These are phyloP conservation scores for Mycena belliarum DNA, from an alignment of 768 basidiomycete genomes.

Conservation along the genomic window DNA sequence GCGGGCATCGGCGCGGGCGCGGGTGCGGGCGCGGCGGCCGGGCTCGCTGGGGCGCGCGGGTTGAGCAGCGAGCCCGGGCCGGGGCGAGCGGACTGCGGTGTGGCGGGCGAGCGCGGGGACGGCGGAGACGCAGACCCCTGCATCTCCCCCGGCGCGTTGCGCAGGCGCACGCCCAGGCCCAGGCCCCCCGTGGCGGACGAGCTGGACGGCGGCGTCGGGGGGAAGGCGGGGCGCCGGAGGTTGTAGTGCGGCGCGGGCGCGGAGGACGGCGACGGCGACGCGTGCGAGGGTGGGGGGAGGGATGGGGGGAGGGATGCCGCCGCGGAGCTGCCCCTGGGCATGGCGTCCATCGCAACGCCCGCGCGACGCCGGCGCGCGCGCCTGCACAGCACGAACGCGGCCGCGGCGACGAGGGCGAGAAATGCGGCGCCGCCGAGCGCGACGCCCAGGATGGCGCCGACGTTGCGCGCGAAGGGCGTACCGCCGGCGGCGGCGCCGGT, in stretches of 20 bases:
- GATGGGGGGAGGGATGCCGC: background rate
- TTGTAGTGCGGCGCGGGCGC: background rate
- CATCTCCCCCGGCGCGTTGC: background rate
- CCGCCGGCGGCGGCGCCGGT: background rate
- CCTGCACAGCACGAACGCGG: background rate
- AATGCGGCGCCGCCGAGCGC: constrained; percentile 3
- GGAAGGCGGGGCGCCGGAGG: constrained; percentile 2
- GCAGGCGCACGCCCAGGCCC: background rate
- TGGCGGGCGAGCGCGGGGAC: background rate
- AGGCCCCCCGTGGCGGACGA: background rate
- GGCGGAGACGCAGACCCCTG: background rate
- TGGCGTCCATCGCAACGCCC: background rate
- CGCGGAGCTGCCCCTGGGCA: background rate
- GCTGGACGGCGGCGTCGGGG: constrained; percentile 2
- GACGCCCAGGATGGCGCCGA: constrained; percentile 10
- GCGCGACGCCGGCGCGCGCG: background rate
- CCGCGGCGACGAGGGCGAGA: background rate
- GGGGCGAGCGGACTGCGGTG: background rate
- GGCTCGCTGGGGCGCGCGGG: background rate
- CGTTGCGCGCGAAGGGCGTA: background rate
- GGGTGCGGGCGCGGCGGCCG: background rate
- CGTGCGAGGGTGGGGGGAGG: background rate
- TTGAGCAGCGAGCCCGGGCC: constrained; percentile 10
- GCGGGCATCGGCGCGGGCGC: background rate
- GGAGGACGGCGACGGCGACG: background rate